phyloP scores from a whole-genome alignment of 2,329 filamentous ascomycete genomes.

The Penicillium sp. region DNA sequence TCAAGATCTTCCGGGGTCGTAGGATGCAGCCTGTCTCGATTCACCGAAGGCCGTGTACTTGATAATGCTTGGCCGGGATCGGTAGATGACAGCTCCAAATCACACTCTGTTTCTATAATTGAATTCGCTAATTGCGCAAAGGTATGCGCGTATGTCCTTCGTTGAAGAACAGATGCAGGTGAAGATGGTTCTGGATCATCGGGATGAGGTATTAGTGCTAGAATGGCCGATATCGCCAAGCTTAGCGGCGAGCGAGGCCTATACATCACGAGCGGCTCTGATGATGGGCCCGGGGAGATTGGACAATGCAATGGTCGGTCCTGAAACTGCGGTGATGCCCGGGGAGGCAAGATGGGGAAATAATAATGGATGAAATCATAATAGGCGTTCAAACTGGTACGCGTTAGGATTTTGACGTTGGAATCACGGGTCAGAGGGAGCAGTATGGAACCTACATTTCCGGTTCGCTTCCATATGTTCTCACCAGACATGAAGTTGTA shows the following conservation, averaged over 20 bases:
- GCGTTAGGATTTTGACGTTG: conserved; percentile 17
- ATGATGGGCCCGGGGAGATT: conserved; percentile 33
- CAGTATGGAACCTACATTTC: conserved; percentile 39
- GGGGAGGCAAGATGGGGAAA: conserved; percentile 48
- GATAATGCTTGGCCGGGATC: conserved; percentile 45
- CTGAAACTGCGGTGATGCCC: conserved; percentile 30
- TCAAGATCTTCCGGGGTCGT: conserved; percentile 46
- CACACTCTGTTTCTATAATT: conserved; percentile 46
- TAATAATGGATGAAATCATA: conserved; percentile 51
- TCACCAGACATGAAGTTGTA: conserved; percentile 34
- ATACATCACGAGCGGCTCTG: conserved; percentile 38
- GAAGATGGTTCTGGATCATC: conserved; percentile 41
- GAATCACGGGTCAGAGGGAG: not conserved
- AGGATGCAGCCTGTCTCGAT: conserved; percentile 42
- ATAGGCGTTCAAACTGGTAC: conserved; percentile 46
- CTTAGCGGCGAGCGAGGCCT: conserved; percentile 46
- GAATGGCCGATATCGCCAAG: conserved; percentile 46
- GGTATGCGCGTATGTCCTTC: conserved; percentile 43
- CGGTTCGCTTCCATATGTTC: conserved; percentile 44
- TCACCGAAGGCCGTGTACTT: conserved; percentile 32
- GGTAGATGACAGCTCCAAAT: conserved; percentile 43
- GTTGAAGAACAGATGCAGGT: conserved; percentile 37
- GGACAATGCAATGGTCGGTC: conserved; percentile 39
- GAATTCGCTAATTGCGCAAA: conserved; percentile 44
- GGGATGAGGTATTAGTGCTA: conserved; percentile 47